Base-by-base conservation (phyloP, 805 yeast genomes). In the Suhomyces kilbournensis region DNA sequence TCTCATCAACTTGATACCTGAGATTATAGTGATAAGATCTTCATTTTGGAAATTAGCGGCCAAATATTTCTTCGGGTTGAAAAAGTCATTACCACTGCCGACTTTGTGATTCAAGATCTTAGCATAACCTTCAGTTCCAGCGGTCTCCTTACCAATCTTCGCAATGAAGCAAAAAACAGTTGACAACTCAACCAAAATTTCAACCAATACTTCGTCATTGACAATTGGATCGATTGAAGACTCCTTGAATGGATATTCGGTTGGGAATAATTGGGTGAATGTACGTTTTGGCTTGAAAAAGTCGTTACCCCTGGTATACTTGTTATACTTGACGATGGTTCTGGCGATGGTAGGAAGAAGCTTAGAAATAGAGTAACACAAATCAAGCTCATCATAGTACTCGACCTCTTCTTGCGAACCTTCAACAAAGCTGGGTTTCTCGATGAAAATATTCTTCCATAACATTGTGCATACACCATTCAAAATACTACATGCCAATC, bases 141-240 rank as follows among this genome's bases (percentile, higher is more conserved):
- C 72, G 3, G 75, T 62, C 5, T 55, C 59, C 53, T 71, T 75
- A 7, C 81, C 81, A 52, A 82, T 74, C 59, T 79, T 80, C 14
- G 85, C 71, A 23, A 85, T 68, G 60, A 73, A 80, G 14, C 84
- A 74, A 50, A 84, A 79, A n/a, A 87, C 71, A 14, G 85, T 78
- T 6, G 86, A 75, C 47, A 89, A 64, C 63, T 90, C 97, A 42
- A 88, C 71, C 50, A 90, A 70, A 2, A 86, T 75, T 64, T 90
- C 97, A 25, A 84, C 89, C 52, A 87, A 74, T 1, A 77, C 72
- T 56, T 84, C 88, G 55, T 85, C 88, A 56, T 83, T 81, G 17
- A 88, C 87, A 44, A 84, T 75, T 0, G 96, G 85, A 62, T 90
- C 96, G 57, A 88, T 80, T 0, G 92, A 82, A 28, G 76, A 61